phyloP scores from a whole-genome alignment of 2,329 filamentous ascomycete species.

The Penicillium sp. region DNA sequence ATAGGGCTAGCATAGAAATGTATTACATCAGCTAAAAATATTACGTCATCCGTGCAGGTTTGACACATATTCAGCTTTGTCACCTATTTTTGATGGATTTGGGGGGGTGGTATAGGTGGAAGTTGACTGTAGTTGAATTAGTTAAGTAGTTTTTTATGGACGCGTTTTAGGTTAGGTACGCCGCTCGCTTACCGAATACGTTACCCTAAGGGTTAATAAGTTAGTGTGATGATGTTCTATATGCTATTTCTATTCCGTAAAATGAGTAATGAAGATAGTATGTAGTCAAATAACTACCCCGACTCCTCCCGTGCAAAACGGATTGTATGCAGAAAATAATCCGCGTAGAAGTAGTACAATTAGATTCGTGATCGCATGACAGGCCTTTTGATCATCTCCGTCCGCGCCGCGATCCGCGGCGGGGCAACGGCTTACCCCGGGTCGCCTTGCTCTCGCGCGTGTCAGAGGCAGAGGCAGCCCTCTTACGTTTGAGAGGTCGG shows the following conservation, averaged over 20 bases:
- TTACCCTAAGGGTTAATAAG: too few species aligned
- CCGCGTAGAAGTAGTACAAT: slow-evolving; percentile 3
- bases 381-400: slow-evolving; percentile 2
- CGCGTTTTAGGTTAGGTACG: too few species aligned
- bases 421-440: slow-evolving; percentile 48
- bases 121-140: too few species aligned
- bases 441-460: slow-evolving; percentile 39
- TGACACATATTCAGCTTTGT: too few species aligned
- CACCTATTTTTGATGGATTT: too few species aligned
- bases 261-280: not conserved
- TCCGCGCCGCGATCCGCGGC: slow-evolving; percentile 45
- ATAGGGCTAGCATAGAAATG: too few species aligned
- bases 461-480: slow-evolving; percentile 40
- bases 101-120: too few species aligned
- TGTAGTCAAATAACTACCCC: not conserved
- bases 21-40: too few species aligned
- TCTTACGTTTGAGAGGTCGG: slow-evolving; percentile 49
- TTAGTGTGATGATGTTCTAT: not conserved
- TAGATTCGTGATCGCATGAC: slow-evolving; percentile 17
- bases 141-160: too few species aligned
- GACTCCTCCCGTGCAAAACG: slow-evolving; percentile 1
- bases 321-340: slow-evolving; percentile 16
- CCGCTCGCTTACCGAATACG: too few species aligned
- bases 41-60: too few species aligned
- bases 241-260: not conserved